Percentiles rank a stretch among this genome's conserved stretches.
Evolutionary conservation across 768 basidiomycete species (phyloP).

Genomic region (Tephrocybe sp.): DNA sequence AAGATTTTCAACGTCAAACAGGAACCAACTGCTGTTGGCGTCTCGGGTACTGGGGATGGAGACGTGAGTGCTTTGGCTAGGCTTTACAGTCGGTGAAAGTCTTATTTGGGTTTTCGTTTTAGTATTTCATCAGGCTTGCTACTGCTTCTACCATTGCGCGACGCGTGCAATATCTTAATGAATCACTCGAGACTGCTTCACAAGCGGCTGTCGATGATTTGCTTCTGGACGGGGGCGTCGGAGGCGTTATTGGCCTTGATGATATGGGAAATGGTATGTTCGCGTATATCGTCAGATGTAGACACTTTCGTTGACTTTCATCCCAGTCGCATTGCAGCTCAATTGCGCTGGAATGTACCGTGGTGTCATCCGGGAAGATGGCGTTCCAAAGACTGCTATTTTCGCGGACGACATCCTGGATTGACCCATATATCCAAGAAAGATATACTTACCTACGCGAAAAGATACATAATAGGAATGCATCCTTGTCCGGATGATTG

Average conservation of each 20-base stretch:
- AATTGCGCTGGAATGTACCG: constrained; percentile 85
- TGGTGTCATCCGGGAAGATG: constrained; percentile 68
- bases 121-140: constrained; percentile 78
- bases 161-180: constrained; percentile 57
- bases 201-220: constrained; percentile 57
- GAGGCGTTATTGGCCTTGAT: constrained; percentile 77
- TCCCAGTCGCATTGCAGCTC: constrained; percentile 66
- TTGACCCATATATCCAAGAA: neutral
- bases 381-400: constrained; percentile 70
- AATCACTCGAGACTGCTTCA: constrained; percentile 57
- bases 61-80: constrained; percentile 48
- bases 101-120: neutral
- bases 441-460: no score
- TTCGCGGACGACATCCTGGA: constrained; percentile 63
- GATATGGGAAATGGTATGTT: constrained; percentile 60
- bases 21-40: constrained; percentile 49
- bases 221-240: constrained; percentile 54
- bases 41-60: constrained; percentile 86
- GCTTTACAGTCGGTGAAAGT: neutral
- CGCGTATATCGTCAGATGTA: no score
- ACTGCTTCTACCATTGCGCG: constrained; percentile 65
- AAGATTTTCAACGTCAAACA: constrained; percentile 24
- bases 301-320: neutral
- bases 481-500: no score
- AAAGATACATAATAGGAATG: no score